Base-by-base conservation (phyloP, 2,329 filamentous ascomycete species). In the Teratosphaeria gauchensis region DNA sequence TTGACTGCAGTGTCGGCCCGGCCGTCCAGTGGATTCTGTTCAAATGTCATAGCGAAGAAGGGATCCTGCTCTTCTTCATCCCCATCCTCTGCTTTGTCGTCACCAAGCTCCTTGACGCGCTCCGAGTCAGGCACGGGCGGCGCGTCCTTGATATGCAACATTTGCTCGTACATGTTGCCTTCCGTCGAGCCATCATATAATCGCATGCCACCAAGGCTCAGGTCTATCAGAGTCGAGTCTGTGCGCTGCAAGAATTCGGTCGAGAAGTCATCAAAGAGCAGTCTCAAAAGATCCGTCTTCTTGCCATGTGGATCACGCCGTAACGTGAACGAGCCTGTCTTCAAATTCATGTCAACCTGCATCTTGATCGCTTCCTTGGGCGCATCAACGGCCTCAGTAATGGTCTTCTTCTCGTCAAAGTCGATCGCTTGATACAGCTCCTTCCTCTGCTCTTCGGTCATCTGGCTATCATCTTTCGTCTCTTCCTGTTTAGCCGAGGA, bases 361-460 rank as follows among this genome's bases (percentile, higher is more conserved):
- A 97, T 80, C 74, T 97, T 96, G 68, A 99, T 82, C 9, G 90
- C 90, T 66, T 99, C 94, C 57, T 89, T 84, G 0, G 95, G 95
- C 33, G 91, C 80, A 66, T 99, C 94, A 3, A 99, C 86, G 51
- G 88, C 87, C 65, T 96, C 91, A 0, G 90, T 82, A 46, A 99
- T 81, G 1, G 88, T 89, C 61, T 92, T 86, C 78, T 96, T 97
- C 74, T 99, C 94, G 62, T 99, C 90, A 86, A 92, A 99, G 68
- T 97, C 94, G 67, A 99, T 99, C 55, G 90, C 95, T 66, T 95
- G 88, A 73, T 97, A 99, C 9, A 99, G 82, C 74, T 99, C 92
- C 72, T 97, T 91, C 51, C 92, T 87, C 72, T 99, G 92, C 73
- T 97, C 87, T 62, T 99, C 94, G 0, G 90, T 95, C 81, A 99